These are phyloP conservation scores for Gossypium schwendimanii DNA, from an alignment of 441 rosid species.

Conservation along the genomic window DNA sequence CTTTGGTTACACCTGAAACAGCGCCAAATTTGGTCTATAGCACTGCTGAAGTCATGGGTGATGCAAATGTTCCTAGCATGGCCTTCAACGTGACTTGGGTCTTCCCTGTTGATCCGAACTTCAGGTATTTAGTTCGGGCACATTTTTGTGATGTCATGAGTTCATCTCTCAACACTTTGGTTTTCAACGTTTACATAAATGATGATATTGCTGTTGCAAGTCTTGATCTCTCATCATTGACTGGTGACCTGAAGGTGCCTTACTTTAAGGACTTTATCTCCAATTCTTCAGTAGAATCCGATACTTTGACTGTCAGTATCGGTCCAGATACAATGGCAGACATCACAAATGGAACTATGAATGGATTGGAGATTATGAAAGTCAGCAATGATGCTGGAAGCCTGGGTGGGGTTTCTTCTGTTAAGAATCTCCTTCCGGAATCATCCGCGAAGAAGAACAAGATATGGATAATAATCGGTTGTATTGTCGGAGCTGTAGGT, in stretches of 20 bases:
- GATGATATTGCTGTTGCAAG: conserved; percentile 60
- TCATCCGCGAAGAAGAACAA: conserved; percentile 33
- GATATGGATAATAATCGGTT: conserved; percentile 47
- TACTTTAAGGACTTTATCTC: conserved; percentile 71
- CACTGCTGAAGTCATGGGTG: conserved; percentile 79
- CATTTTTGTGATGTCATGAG: conserved; percentile 87
- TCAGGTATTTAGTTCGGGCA: conserved; percentile 74
- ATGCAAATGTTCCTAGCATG: conserved; percentile 53
- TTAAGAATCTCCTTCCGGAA: conserved; percentile 47
- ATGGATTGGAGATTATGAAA: conserved; percentile 86
- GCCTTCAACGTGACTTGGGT: conserved; percentile 93
- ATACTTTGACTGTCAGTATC: conserved; percentile 61
- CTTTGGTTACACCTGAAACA: conserved; percentile 39
- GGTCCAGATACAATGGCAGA: conserved; percentile 72
- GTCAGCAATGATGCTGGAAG: conserved; percentile 68
- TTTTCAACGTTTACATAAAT: conserved; percentile 76
- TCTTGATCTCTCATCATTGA: conserved; percentile 56
- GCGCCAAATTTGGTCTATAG: conserved; percentile 92
- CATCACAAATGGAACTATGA: conserved; percentile 60
- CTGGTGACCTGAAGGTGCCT: conserved; percentile 48
- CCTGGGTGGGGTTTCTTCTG: conserved; percentile 61
- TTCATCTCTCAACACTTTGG: conserved; percentile 54
- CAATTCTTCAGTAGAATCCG: conserved; percentile 40
- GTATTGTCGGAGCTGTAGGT: conserved; percentile 37
- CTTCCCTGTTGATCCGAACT: conserved; percentile 54